phyloP scores from a whole-genome alignment of 257 asterid species.

The Solanum ossicruentum region DNA sequence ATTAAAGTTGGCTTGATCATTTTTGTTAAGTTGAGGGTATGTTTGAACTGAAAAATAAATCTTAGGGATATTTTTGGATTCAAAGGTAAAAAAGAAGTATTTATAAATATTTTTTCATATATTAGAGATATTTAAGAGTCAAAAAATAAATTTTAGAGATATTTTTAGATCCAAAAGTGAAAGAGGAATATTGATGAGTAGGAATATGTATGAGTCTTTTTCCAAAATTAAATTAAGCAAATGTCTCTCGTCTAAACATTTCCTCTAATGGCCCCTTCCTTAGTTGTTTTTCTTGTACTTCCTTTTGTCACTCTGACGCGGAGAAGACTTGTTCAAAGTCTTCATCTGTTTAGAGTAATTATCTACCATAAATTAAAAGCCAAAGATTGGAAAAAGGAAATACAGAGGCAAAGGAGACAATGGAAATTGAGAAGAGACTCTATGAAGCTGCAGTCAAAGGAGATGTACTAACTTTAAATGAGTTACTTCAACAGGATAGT shows the following conservation, averaged over 20 bases:
- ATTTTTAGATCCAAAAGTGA: no score
- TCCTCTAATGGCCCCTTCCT: background rate
- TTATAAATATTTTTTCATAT: no score
- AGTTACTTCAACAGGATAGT: constrained; percentile 12
- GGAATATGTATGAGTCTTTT: no score
- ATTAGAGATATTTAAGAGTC: no score
- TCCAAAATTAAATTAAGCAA: background rate
- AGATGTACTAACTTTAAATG: background rate
- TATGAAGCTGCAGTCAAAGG: constrained; percentile 23
- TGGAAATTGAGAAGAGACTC: constrained; percentile 7
- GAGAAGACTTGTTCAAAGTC: background rate
- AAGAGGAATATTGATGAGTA: no score
- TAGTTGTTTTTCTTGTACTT: background rate
- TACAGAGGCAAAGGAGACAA: background rate
- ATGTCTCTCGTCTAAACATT: background rate
- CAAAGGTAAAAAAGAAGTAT: no score
- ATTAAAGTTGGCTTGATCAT: no score
- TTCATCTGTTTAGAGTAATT: no score
- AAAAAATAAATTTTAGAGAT: no score
- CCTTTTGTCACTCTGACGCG: background rate
- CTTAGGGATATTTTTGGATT: no score
- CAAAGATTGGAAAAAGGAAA: background rate
- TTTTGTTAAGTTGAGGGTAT: no score
- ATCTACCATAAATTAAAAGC: background rate
- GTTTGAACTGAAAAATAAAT: no score